These are phyloP conservation scores for Hypoxylon perforatum DNA, from an alignment of 495 filamentous ascomycete species.

Conservation along the genomic window DNA sequence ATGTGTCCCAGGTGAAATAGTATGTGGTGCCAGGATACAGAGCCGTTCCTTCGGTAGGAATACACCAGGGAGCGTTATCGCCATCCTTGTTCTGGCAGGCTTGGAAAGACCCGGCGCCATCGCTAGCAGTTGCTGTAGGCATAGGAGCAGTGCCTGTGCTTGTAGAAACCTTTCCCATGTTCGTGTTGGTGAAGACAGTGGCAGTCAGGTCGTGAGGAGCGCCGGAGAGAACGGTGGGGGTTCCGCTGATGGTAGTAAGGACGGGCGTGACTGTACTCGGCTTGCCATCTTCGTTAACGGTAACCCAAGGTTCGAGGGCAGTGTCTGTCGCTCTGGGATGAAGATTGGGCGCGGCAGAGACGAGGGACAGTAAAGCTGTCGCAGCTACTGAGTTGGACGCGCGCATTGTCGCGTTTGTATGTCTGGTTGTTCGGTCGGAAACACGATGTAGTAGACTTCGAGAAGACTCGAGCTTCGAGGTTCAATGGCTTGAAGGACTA, in stretches of 20 bases:
- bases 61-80: slow-evolving; percentile 54
- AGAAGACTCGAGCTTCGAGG: not conserved
- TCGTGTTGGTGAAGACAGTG: slow-evolving; percentile 52
- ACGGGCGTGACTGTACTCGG: slow-evolving; percentile 54
- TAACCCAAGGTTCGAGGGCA: slow-evolving; percentile 51
- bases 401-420: slow-evolving; percentile 13
- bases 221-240: slow-evolving; percentile 50
- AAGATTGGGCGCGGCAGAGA: slow-evolving; percentile 29
- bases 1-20: slow-evolving; percentile 59
- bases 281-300: slow-evolving; percentile 51
- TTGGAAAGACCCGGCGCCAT: slow-evolving; percentile 47
- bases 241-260: slow-evolving; percentile 52
- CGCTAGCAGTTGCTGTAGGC: slow-evolving; percentile 43
- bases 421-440: slow-evolving; percentile 1
- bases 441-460: slow-evolving; percentile 19
- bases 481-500: not conserved
- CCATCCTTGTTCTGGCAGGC: slow-evolving; percentile 54
- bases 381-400: slow-evolving; percentile 15
- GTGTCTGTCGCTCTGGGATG: slow-evolving; percentile 38
- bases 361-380: slow-evolving; percentile 30
- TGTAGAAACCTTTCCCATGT: slow-evolving; percentile 44
- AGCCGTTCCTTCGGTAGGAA: slow-evolving; percentile 45
- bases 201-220: slow-evolving; percentile 55
- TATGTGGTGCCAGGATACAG: slow-evolving; percentile 49
- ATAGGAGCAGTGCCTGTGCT: slow-evolving; percentile 44